Evolutionary conservation across 208 protist species (phyloP).

Genomic region (Angomonas desouzai): DNA sequence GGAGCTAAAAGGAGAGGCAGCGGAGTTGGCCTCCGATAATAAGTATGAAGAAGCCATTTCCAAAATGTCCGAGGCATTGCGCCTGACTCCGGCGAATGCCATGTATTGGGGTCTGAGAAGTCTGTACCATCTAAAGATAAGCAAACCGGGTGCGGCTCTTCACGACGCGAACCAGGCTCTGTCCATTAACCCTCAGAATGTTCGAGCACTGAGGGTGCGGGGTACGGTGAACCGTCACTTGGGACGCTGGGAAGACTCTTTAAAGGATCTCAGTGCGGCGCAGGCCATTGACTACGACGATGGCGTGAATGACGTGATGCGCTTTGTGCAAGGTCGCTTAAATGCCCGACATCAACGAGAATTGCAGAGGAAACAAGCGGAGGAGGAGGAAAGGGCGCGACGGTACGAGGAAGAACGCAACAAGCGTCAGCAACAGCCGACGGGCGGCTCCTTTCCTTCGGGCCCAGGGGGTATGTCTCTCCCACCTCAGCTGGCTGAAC

Average conservation of each 20-base stretch:
- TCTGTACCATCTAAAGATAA: constrained; percentile 49
- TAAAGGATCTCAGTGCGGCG: constrained; percentile 62
- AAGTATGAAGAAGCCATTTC: constrained; percentile 45
- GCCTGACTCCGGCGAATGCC: constrained; percentile 50
- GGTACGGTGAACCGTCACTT: constrained; percentile 66
- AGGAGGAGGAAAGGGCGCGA: constrained; percentile 29
- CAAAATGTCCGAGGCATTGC: constrained; percentile 56
- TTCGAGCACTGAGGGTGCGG: constrained; percentile 66
- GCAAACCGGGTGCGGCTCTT: constrained; percentile 46
- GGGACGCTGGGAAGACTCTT: constrained; percentile 56
- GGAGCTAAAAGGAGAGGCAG: constrained; percentile 54
- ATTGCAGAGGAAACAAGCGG: constrained; percentile 31
- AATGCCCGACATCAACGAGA: constrained; percentile 30
- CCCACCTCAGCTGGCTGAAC: constrained; percentile 23
- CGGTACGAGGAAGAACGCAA: constrained; percentile 34
- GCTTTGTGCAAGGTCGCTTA: constrained; percentile 40
- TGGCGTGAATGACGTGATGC: constrained; percentile 31
- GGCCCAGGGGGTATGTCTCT: constrained; percentile 35
- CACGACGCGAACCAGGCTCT: constrained; percentile 61
- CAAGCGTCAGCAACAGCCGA: constrained; percentile 40
- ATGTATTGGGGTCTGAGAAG: constrained; percentile 77
- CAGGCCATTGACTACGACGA: constrained; percentile 82
- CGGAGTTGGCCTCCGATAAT: constrained; percentile 39
- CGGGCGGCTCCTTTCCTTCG: not conserved
- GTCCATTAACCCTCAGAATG: constrained; percentile 60